Conservation (phyloP, 768 basidiomycete genomes). For the Paxillus ammoniavirescens region DNA sequence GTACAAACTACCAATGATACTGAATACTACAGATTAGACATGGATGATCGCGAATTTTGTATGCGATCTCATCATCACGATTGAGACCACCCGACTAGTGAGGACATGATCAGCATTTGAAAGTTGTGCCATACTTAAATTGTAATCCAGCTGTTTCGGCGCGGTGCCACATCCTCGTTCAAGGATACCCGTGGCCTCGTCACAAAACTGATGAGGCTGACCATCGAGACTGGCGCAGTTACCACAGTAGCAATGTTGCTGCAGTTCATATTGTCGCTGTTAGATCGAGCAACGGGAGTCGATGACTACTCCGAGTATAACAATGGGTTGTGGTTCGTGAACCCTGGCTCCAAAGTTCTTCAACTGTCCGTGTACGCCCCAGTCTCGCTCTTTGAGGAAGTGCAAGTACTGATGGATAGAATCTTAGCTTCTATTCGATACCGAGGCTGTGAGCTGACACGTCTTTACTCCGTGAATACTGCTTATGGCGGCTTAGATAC, state of each 20-base stretch:
- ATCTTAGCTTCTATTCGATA: neutral
- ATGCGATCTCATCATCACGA: neutral
- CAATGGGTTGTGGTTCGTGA: too few species aligned
- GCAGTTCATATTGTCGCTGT: neutral
- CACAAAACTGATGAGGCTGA: neutral
- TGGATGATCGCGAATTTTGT: neutral
- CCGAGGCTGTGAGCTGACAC: neutral
- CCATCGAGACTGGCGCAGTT: conserved; percentile 1
- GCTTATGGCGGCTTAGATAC: neutral
- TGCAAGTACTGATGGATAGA: neutral
- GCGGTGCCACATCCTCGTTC: neutral
- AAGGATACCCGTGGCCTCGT: neutral
- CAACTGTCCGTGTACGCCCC: too few species aligned
- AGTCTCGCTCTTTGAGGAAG: too few species aligned
- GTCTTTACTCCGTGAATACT: too few species aligned
- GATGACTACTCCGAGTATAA: too few species aligned
- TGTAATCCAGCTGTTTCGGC: neutral
- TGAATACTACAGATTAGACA: too few species aligned
- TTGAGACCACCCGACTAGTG: neutral
- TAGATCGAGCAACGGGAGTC: neutral
- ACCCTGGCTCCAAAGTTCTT: too few species aligned
- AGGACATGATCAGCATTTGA: neutral
- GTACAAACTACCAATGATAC: too few species aligned
- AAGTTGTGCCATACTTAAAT: too few species aligned
- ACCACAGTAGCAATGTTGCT: neutral